These are phyloP conservation scores for Ceraceosorus guamensis DNA, from an alignment of 1,284 basidiomycete genomes.

Conservation along the genomic window DNA sequence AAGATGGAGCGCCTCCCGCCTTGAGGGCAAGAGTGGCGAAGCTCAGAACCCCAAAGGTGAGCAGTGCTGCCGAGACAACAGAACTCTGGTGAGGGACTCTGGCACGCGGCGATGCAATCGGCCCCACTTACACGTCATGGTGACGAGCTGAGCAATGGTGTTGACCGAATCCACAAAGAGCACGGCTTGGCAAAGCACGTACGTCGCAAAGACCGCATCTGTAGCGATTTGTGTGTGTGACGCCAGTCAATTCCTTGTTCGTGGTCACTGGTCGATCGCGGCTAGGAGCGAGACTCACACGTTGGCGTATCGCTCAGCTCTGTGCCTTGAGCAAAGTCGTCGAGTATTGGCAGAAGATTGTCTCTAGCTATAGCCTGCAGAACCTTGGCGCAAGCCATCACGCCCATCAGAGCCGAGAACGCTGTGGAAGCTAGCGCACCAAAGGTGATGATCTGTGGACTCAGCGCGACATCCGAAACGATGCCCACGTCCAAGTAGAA, in stretches of 20 bases:
- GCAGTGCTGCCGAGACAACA: conserved; percentile 20
- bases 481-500: conserved; percentile 45
- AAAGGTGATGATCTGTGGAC: conserved; percentile 41
- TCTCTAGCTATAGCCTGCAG: conserved; percentile 47
- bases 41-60: conserved; percentile 44
- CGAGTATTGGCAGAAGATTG: conserved; percentile 39
- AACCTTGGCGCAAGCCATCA: conserved; percentile 46
- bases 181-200: conserved; percentile 38
- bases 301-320: conserved; percentile 41
- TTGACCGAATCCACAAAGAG: conserved; percentile 46
- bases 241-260: background rate
- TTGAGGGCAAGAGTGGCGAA: conserved; percentile 46
- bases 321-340: conserved; percentile 44
- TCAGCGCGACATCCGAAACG: conserved; percentile 40
- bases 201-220: conserved; percentile 41
- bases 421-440: conserved; percentile 44
- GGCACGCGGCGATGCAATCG: background rate
- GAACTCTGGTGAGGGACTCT: conserved; percentile 1
- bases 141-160: conserved; percentile 46
- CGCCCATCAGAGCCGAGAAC: conserved; percentile 46
- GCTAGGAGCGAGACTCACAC: too few species aligned
- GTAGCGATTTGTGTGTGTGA: too few species aligned
- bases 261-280: background rate
- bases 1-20: conserved; percentile 46
- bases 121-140: conserved; percentile 31